phyloP scores from a whole-genome alignment of 768 basidiomycete genomes.

The Rhizopogon rudus region DNA sequence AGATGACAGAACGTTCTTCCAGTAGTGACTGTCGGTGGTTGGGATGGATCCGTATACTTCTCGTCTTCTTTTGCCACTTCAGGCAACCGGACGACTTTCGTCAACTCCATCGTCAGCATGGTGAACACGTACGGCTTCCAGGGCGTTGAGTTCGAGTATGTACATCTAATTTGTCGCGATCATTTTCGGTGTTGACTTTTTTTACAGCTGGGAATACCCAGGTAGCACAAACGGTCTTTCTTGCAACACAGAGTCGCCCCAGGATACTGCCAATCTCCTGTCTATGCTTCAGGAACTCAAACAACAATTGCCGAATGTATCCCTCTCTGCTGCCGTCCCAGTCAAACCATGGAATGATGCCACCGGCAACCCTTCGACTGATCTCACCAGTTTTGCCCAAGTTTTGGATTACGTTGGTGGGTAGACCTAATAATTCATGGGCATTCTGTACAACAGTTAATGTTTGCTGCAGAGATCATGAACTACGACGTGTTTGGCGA shows the following conservation, averaged over 20 bases:
- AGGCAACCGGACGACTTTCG: constrained; percentile 53
- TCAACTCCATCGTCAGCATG: constrained; percentile 45
- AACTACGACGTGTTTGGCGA: constrained; percentile 61
- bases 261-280: constrained; percentile 79
- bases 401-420: constrained; percentile 68
- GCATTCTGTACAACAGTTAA: constrained; percentile 1
- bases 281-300: constrained; percentile 71
- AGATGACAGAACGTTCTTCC: constrained; percentile 46
- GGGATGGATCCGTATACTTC: constrained; percentile 60
- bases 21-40: constrained; percentile 60
- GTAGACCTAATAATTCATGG: constrained; percentile 24
- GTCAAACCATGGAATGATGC: constrained; percentile 60
- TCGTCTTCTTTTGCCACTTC: constrained; percentile 52
- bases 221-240: constrained; percentile 51
- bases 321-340: constrained; percentile 70
- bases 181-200: constrained; percentile 1
- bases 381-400: constrained; percentile 62
- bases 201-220: constrained; percentile 82
- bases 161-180: neutral
- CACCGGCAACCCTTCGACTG: constrained; percentile 48
- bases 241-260: constrained; percentile 57
- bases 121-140: constrained; percentile 46
- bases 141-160: constrained; percentile 70
- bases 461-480: constrained; percentile 50
- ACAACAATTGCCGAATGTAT: constrained; percentile 45